These are phyloP conservation scores for Carallia brachiata DNA, from an alignment of 345 rosid species.

Conservation along the genomic window DNA sequence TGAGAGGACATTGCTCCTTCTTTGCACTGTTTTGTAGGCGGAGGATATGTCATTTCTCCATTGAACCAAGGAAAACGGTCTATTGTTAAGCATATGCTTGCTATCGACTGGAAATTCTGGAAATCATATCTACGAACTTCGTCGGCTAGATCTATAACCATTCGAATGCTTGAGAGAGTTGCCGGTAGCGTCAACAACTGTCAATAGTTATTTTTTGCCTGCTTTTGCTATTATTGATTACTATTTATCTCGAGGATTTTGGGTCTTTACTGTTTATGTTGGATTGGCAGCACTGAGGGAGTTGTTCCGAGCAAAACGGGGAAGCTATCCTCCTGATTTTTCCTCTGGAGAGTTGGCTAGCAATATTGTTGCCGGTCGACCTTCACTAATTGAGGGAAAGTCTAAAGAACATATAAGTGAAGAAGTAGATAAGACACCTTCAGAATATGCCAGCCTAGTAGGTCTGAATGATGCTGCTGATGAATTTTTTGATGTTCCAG, in stretches of 20 bases:
- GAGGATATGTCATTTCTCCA: slow-evolving; percentile 92
- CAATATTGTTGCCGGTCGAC: slow-evolving; percentile 35
- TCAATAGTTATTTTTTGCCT: background rate
- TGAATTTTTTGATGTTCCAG: slow-evolving; percentile 93
- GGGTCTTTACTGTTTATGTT: background rate
- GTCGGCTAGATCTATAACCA: slow-evolving; percentile 77
- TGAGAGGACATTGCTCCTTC: background rate
- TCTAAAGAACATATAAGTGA: slow-evolving; percentile 42
- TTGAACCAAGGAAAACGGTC: slow-evolving; percentile 68
- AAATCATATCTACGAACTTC: slow-evolving; percentile 67
- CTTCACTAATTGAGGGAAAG: slow-evolving; percentile 34
- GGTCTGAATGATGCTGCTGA: slow-evolving; percentile 78
- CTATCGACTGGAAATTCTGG: slow-evolving; percentile 96
- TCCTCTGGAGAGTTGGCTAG: slow-evolving; percentile 66
- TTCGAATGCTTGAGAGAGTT: slow-evolving; percentile 85
- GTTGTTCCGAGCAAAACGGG: slow-evolving; percentile 68
- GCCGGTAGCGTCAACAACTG: slow-evolving; percentile 54
- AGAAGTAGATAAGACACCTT: slow-evolving; percentile 57
- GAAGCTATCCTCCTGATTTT: slow-evolving; percentile 53
- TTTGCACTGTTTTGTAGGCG: slow-evolving; percentile 55
- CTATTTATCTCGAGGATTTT: background rate
- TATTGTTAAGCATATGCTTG: slow-evolving; percentile 94
- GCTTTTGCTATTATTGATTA: background rate
- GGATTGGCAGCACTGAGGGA: slow-evolving; percentile 72
- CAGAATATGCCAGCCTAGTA: slow-evolving; percentile 77